A percentile compares a stretch with the other conserved stretches of the same genome.
Evolutionary conservation across 2,329 filamentous ascomycete species (phyloP).

Genomic region (Paraconiothyrium sp.): DNA sequence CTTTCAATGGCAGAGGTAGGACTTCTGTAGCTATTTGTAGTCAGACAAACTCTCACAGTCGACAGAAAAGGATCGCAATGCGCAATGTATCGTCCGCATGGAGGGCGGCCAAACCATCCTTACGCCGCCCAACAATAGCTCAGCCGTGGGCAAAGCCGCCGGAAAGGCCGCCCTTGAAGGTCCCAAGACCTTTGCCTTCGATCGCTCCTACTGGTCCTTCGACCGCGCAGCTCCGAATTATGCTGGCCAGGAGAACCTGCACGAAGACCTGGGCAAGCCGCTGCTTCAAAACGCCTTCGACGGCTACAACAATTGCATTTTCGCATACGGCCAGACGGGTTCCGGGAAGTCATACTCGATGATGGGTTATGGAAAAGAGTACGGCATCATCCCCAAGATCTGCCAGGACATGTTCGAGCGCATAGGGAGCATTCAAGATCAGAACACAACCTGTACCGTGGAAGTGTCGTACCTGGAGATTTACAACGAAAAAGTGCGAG

Average conservation of each 20-base stretch:
- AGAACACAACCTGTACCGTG: slow-evolving; percentile 85
- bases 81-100: slow-evolving; percentile 99
- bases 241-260: slow-evolving; percentile 88
- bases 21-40: neutral
- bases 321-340: slow-evolving; percentile 97
- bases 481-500: slow-evolving; percentile 97
- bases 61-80: slow-evolving; percentile 84
- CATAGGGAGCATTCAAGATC: slow-evolving; percentile 78
- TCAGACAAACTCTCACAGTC: slow-evolving; percentile 26
- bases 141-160: slow-evolving; percentile 68
- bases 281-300: slow-evolving; percentile 97
- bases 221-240: slow-evolving; percentile 82
- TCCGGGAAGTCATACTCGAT: slow-evolving; percentile 99
- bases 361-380: slow-evolving; percentile 98
- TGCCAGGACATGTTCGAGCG: slow-evolving; percentile 97
- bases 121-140: slow-evolving; percentile 70
- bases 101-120: slow-evolving; percentile 91
- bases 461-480: slow-evolving; percentile 99
- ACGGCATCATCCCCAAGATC: slow-evolving; percentile 95
- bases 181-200: slow-evolving; percentile 91
- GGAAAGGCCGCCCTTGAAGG: slow-evolving; percentile 69
- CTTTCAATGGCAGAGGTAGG: slow-evolving; percentile 93
- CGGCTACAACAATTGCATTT: slow-evolving; percentile 99
- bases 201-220: slow-evolving; percentile 98
- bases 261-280: slow-evolving; percentile 86